Conservation (phyloP, 371 early-diverging fungal genomes). For the Rhizopus arrhizus region DNA sequence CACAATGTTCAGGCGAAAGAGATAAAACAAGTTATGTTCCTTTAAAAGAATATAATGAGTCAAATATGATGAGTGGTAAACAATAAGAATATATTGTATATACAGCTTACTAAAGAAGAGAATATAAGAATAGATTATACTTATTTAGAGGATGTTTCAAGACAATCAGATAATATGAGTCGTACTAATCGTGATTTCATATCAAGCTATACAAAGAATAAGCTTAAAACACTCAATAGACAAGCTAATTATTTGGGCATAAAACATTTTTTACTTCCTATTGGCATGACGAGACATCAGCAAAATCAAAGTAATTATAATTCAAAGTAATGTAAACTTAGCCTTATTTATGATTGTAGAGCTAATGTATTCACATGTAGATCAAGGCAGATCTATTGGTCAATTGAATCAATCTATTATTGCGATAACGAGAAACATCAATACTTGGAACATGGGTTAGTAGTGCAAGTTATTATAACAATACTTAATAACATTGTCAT, state of each 20-base stretch:
- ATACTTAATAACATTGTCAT: neutral
- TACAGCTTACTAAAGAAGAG: neutral
- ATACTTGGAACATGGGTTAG: slow-evolving; percentile 44
- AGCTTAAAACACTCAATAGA: slow-evolving; percentile 20
- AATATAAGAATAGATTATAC: slow-evolving; percentile 37
- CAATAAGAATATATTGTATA: neutral
- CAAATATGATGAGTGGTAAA: slow-evolving; percentile 71
- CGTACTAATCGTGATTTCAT: slow-evolving; percentile 30
- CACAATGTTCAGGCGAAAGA: slow-evolving; percentile 65
- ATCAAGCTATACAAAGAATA: slow-evolving; percentile 10
- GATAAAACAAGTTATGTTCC: slow-evolving; percentile 64
- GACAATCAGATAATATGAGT: slow-evolving; percentile 40
- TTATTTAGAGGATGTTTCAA: slow-evolving; percentile 47
- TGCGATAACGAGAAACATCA: slow-evolving; percentile 20
- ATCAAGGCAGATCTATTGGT: slow-evolving; percentile 40
- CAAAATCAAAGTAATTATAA: slow-evolving; percentile 42
- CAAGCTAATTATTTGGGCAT: slow-evolving; percentile 35
- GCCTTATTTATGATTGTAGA: neutral
- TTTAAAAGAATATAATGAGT: slow-evolving; percentile 53
- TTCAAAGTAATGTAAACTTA: slow-evolving; percentile 12
- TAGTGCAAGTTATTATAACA: neutral
- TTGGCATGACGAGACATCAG: slow-evolving; percentile 42
- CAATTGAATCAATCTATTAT: slow-evolving; percentile 41
- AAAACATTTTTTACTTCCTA: slow-evolving; percentile 29
- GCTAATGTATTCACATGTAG: slow-evolving; percentile 10